phyloP scores from a whole-genome alignment of 1,139 yeast species.

The Nakaseomyces nivariensis region DNA sequence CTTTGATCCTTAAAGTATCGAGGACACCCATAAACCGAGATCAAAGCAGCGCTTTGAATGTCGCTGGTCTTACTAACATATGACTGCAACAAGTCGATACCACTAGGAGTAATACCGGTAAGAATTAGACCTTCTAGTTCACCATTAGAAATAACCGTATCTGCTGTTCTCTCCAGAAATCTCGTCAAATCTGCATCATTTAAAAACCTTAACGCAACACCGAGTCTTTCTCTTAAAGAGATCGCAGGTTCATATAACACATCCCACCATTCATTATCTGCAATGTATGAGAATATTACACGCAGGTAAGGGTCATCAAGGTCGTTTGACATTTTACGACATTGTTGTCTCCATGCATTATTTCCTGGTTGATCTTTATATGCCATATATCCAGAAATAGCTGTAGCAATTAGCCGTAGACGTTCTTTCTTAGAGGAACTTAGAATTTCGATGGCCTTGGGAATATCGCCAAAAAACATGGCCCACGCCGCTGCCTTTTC shows the following conservation, averaged over 20 bases:
- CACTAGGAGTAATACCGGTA: conserved; percentile 81
- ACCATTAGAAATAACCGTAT: conserved; percentile 63
- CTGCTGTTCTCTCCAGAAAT: conserved; percentile 61
- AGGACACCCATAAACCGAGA: conserved; percentile 75
- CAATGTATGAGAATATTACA: conserved; percentile 86
- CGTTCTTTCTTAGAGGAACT: conserved; percentile 37
- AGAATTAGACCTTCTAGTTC: conserved; percentile 84
- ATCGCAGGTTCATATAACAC: conserved; percentile 83
- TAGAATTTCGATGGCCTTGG: conserved; percentile 66
- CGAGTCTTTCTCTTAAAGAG: conserved; percentile 79
- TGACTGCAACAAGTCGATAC: conserved; percentile 72
- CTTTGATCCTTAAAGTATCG: conserved; percentile 64
- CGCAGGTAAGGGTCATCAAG: conserved; percentile 81
- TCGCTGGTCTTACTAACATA: conserved; percentile 87
- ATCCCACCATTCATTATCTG: conserved; percentile 96
- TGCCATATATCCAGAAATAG: conserved; percentile 86
- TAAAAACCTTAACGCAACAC: conserved; percentile 78
- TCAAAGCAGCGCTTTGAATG: conserved; percentile 83
- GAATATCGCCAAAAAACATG: conserved; percentile 82
- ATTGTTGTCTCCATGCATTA: conserved; percentile 89
- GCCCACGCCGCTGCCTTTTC: conserved; percentile 99
- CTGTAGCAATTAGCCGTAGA: conserved; percentile 76
- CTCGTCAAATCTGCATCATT: conserved; percentile 66
- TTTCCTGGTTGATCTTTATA: conserved; percentile 52
- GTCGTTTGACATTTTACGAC: conserved; percentile 78